These are phyloP conservation scores for Cladosporium halotolerans DNA, from an alignment of 2,329 filamentous ascomycete genomes.

Conservation along the genomic window DNA sequence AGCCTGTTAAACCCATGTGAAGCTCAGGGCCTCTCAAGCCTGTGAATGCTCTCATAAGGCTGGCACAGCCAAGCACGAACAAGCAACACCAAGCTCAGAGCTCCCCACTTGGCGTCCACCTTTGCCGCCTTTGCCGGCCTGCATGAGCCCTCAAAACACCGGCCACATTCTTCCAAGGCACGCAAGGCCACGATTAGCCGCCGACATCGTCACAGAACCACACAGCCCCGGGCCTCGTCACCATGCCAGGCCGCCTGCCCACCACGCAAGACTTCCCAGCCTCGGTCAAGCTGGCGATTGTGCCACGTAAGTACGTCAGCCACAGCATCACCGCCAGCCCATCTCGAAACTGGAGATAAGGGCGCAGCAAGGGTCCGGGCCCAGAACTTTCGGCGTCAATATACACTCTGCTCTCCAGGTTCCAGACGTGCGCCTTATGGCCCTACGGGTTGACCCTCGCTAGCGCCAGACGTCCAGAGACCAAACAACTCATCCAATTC, in stretches of 20 bases:
- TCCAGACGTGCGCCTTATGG: background rate
- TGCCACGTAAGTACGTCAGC: slow-evolving; percentile 37
- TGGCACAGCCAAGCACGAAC: background rate
- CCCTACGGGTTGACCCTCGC: background rate
- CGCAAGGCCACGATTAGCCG: background rate
- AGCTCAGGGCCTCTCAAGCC: too few species aligned
- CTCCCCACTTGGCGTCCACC: slow-evolving; percentile 2
- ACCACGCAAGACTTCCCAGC: slow-evolving; percentile 37
- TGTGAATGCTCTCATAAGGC: too few species aligned
- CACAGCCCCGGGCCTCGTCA: background rate
- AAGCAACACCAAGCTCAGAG: slow-evolving; percentile 5
- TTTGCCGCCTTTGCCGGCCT: background rate
- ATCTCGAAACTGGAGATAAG: background rate
- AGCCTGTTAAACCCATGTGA: too few species aligned
- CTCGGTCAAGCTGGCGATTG: slow-evolving; percentile 36
- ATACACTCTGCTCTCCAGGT: too few species aligned
- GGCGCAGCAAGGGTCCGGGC: background rate
- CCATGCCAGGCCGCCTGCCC: slow-evolving; percentile 40
- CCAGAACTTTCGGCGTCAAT: background rate
- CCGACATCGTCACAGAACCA: background rate
- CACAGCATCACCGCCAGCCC: slow-evolving; percentile 3
- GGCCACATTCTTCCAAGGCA: too few species aligned
- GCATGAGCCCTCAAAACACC: too few species aligned
- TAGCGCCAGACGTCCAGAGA: background rate
- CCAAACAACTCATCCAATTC: background rate